Evolutionary conservation across 768 basidiomycete genomes (phyloP), one percentile per base, ranked within the genome.

Genomic region (Termitomyces sp.): DNA sequence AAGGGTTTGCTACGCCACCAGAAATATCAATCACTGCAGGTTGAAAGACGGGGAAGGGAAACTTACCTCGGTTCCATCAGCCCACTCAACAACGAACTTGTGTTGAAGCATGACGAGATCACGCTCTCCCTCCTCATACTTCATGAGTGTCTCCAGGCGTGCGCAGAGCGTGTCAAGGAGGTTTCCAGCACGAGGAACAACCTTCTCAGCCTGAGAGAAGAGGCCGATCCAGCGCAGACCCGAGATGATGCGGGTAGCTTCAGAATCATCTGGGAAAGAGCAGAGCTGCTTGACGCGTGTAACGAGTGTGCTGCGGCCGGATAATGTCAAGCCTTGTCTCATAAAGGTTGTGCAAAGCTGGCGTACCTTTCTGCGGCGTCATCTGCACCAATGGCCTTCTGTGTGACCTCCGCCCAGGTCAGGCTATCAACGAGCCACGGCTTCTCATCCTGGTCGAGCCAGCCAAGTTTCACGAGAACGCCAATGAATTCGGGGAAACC

Each of bases 91-190:
- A 64, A 92, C 75, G 69, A 99, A 98, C 78, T 95, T 96, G 83
- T 99, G 96, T 75, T 98, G 96, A 53, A 99, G 85, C 87, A 98
- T 92, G 59, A 99, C 92, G 59, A 98, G 83, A 72, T 99, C 96
- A 11, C 92, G 87, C 74, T 98, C 95, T 61, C 92, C 92, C 46
- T 79, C 74, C 61, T 87, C 90, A 74, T 96, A 98, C 72, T 86
- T 83, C 92, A 98, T 97, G 69, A 96, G 81, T 59, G 78, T 83
- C 78, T 99, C 95, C 48, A 99, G 82, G 21, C 81, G 86, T 2
- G 84, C 91, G 69, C 95, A 97, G 59, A 99, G 87, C 4, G 97
- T 95, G 73, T 97, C 94, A 62, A 99, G 84, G 62, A 96, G 80
- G 74, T 90, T 95, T 35, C 80, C 80, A 32, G 77, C 84, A 41